These are phyloP conservation scores for Erythrophleum ivorense DNA, from an alignment of 331 rosid species.

Conservation along the genomic window DNA sequence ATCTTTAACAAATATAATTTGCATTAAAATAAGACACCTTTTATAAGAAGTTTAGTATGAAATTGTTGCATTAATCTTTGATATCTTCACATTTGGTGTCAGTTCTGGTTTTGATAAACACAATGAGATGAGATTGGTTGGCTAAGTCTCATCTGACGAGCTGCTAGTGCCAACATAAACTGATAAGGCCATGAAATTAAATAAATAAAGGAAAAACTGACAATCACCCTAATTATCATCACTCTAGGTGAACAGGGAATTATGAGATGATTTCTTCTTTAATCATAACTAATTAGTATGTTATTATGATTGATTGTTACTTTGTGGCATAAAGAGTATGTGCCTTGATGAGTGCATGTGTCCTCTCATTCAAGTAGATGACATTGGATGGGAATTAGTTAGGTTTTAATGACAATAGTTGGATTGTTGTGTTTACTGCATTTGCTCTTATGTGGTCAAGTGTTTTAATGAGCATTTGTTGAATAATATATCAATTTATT, in stretches of 20 bases:
- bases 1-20: background rate
- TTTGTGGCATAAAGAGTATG: background rate
- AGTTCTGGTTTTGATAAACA: background rate
- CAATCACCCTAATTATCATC: constrained; percentile 18
- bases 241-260: constrained; percentile 8
- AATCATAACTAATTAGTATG: constrained; percentile 16
- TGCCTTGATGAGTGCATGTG: background rate
- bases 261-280: constrained; percentile 30
- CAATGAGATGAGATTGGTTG: background rate
- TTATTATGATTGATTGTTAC: constrained; percentile 8
- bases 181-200: constrained; percentile 11
- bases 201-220: background rate
- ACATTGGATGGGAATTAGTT: background rate
- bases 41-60: constrained; percentile 4
- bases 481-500: constrained; percentile 6
- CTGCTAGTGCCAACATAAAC: constrained; percentile 2
- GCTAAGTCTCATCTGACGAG: background rate
- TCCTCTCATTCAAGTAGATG: background rate
- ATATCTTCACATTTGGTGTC: constrained; percentile 28
- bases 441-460: background rate
- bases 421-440: constrained; percentile 16
- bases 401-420: constrained; percentile 12
- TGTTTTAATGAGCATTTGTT: constrained; percentile 21
- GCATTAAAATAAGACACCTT: too few relatives aligned
- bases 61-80: constrained; percentile 6